A percentile compares a stretch with the other conserved stretches of the same genome.
Conservation (phyloP, 108 stramenopile genomes). For the Nitzschia putrida region DNA sequence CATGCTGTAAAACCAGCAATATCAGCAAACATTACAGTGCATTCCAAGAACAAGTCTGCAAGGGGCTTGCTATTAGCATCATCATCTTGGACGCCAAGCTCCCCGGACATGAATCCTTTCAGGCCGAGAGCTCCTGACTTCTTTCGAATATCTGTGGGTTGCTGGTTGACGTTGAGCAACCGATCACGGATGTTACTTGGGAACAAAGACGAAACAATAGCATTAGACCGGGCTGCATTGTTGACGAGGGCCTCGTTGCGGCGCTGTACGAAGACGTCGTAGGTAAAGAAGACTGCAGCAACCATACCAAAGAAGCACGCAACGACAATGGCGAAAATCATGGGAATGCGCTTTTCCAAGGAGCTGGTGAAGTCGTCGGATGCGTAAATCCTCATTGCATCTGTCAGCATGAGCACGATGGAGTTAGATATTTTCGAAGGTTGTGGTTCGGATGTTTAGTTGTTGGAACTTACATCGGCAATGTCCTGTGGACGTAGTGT, state of each 20-base stretch:
- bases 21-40: no score
- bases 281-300: slow-evolving; percentile 14
- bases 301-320: slow-evolving; percentile 43
- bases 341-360: slow-evolving; percentile 7
- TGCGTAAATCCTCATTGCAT: slow-evolving; percentile 7
- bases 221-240: no score
- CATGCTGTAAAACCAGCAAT: slow-evolving; percentile 38
- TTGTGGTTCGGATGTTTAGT: neutral
- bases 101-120: no score
- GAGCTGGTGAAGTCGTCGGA: slow-evolving; percentile 2
- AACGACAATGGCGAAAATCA: slow-evolving; percentile 36
- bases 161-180: no score
- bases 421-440: neutral
- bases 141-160: neutral
- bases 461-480: neutral
- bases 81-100: no score
- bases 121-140: neutral
- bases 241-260: neutral
- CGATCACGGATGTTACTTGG: no score
- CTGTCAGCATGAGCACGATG: slow-evolving; percentile 25
- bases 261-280: slow-evolving; percentile 18
- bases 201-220: no score
- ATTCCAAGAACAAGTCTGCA: slow-evolving; percentile 46
- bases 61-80: slow-evolving; percentile 17
- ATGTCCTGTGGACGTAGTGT: neutral